A percentile compares a stretch with the other conserved stretches of the same genome.
Evolutionary conservation across 148 eudicot species (phyloP).

Genomic region (Amaranthus hypochondriacus): DNA sequence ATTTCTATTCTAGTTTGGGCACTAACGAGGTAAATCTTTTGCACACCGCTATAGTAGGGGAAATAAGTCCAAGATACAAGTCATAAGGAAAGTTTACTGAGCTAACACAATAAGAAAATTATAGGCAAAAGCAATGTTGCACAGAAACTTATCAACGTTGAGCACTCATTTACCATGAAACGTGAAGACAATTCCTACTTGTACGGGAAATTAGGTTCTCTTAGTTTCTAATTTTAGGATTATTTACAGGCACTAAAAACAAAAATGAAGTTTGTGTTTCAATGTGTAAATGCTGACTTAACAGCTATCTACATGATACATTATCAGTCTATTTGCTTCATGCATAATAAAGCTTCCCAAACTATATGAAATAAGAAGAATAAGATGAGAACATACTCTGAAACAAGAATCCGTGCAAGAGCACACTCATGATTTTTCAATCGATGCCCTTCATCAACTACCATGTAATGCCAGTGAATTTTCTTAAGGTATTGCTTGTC

Average conservation of each 20-base stretch:
- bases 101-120: background rate
- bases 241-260: background rate
- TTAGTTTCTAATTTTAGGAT: background rate
- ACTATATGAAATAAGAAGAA: background rate
- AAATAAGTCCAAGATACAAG: background rate
- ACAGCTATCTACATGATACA: background rate
- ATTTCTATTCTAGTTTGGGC: no score
- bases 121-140: background rate
- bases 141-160: background rate
- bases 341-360: background rate
- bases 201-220: background rate
- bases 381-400: slow-evolving; percentile 55
- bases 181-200: background rate
- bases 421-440: slow-evolving; percentile 87
- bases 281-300: background rate
- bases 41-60: background rate
- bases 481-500: slow-evolving; percentile 87
- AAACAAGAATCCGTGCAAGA: slow-evolving; percentile 82
- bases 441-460: slow-evolving; percentile 97
- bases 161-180: slow-evolving; percentile 5
- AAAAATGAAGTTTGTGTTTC: background rate
- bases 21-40: background rate
- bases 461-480: slow-evolving; percentile 90
- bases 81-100: background rate
- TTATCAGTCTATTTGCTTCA: background rate